Base-by-base conservation (phyloP, 164 flowering plant genomes). In the Nelumbo lutea region DNA sequence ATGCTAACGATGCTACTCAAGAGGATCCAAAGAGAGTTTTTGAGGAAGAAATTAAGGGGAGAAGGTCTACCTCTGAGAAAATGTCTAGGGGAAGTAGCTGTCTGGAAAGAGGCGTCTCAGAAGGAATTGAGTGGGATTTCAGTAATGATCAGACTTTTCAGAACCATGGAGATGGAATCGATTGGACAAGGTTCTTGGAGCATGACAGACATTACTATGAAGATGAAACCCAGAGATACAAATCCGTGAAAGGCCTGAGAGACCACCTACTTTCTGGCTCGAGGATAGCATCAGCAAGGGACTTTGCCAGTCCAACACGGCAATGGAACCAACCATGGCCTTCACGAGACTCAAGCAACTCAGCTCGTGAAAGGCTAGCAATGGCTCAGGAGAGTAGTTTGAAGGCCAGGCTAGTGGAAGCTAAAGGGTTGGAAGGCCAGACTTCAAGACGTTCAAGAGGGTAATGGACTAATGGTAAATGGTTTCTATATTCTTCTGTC, bases 61-160 rank as follows among this genome's bases (percentile, higher is more conserved):
- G 86, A 69, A 88, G 78, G 59, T 87, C 96, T 27, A 66, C 79
- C 42, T 71, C 89, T 9, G 83, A 82, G 56, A 80, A 72, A 69
- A 75, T 61, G 42, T 61, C 85, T 1, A 78, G 84, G 73, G 79
- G 76, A 67, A 81, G 79, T 68, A 61, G 76, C 67, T 86, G 85
- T 67, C 74, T 87, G 40, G 88, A 84, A 60, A 86, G 90, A 67
- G 81, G 87, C 60, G 70, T 77, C 41, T 85, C 93, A 27, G 90
- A 91, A 69, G 88, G 84, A 61, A 83, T 83, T 42, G 91, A 87
- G 62, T 86, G 86, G 91, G 85, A 77, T 45, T 81, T 76, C 66
- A 60, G 60, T 69, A 69, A 52, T 61, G 84, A 27, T 27, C 27
- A 77, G 47, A 76, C 68, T 71, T 52, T 71, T n/a, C 83, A 68